These are phyloP conservation scores for Omphalotus olearius DNA, from an alignment of 1,284 basidiomycete genomes.

Conservation along the genomic window DNA sequence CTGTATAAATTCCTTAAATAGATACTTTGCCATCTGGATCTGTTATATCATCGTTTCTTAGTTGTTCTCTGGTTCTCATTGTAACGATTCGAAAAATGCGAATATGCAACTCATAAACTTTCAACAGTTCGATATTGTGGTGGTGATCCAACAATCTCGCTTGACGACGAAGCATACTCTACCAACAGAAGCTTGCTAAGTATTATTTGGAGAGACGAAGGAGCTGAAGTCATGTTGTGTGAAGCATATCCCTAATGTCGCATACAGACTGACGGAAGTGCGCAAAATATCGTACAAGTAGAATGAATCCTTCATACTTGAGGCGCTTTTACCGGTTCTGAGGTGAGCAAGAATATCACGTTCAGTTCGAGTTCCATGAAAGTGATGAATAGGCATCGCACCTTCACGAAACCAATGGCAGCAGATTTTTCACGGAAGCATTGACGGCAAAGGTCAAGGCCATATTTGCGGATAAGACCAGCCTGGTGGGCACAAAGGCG, in stretches of 20 bases:
- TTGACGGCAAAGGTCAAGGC: slow-evolving; percentile 94
- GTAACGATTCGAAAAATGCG: no score
- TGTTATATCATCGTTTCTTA: slow-evolving; percentile 8
- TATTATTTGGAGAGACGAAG: background rate
- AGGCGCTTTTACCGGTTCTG: slow-evolving; percentile 16
- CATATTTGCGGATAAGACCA: slow-evolving; percentile 94
- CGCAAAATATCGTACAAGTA: slow-evolving; percentile 5
- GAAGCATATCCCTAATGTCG: slow-evolving; percentile 12
- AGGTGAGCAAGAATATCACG: background rate
- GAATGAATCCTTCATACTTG: background rate
- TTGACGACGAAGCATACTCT: no score
- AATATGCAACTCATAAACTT: no score
- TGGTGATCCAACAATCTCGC: no score
- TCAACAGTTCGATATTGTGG: no score
- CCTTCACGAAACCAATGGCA: slow-evolving; percentile 94
- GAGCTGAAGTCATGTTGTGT: background rate
- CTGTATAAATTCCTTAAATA: slow-evolving; percentile 47
- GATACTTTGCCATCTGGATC: slow-evolving; percentile 22
- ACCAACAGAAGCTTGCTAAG: background rate
- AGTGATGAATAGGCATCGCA: slow-evolving; percentile 30
- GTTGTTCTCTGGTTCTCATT: no score
- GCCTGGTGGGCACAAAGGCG: slow-evolving; percentile 95
- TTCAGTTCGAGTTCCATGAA: background rate
- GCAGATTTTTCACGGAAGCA: slow-evolving; percentile 96
- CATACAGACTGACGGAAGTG: slow-evolving; percentile 9